These are phyloP conservation scores for Hanseniaspora clermontiae DNA, from an alignment of 805 yeast genomes.

Conservation along the genomic window DNA sequence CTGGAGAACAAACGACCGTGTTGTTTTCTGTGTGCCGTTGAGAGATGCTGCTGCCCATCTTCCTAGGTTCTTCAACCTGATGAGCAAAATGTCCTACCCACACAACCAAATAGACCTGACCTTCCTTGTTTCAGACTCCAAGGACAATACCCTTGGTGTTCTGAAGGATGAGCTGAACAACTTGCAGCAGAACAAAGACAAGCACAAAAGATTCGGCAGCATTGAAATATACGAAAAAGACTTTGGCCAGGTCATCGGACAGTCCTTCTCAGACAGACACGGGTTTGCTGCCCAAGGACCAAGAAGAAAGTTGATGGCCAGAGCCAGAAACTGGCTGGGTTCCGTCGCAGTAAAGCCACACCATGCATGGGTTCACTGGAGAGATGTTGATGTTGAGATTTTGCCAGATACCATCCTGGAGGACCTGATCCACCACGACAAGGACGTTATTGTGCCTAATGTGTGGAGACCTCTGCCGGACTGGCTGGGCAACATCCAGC, in stretches of 20 bases:
- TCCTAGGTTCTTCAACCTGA: slow-evolving; percentile 77
- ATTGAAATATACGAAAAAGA: slow-evolving; percentile 84
- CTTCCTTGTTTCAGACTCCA: slow-evolving; percentile 79
- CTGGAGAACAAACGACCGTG: slow-evolving; percentile 67
- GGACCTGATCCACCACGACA: slow-evolving; percentile 82
- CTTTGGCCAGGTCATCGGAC: slow-evolving; percentile 88
- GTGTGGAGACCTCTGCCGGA: slow-evolving; percentile 86
- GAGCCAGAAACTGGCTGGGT: slow-evolving; percentile 89
- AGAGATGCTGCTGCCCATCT: slow-evolving; percentile 86
- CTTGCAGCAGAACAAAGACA: slow-evolving; percentile 55
- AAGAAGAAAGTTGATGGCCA: slow-evolving; percentile 86
- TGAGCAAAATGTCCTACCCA: slow-evolving; percentile 71
- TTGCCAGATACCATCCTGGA: slow-evolving; percentile 74
- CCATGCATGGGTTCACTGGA: slow-evolving; percentile 94
- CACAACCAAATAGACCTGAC: slow-evolving; percentile 73
- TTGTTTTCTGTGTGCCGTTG: slow-evolving; percentile 75
- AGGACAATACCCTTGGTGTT: slow-evolving; percentile 71
- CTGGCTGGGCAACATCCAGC: slow-evolving; percentile 75
- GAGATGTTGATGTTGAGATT: slow-evolving; percentile 95
- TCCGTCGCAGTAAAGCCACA: slow-evolving; percentile 78
- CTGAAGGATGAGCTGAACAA: slow-evolving; percentile 44
- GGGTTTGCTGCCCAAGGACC: slow-evolving; percentile 96
- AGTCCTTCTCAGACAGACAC: slow-evolving; percentile 83
- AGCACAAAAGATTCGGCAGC: slow-evolving; percentile 57
- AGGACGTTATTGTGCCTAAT: slow-evolving; percentile 88